Evolutionary conservation across 1,284 basidiomycete genomes (phyloP).

Genomic region (Sutorius eximius): DNA sequence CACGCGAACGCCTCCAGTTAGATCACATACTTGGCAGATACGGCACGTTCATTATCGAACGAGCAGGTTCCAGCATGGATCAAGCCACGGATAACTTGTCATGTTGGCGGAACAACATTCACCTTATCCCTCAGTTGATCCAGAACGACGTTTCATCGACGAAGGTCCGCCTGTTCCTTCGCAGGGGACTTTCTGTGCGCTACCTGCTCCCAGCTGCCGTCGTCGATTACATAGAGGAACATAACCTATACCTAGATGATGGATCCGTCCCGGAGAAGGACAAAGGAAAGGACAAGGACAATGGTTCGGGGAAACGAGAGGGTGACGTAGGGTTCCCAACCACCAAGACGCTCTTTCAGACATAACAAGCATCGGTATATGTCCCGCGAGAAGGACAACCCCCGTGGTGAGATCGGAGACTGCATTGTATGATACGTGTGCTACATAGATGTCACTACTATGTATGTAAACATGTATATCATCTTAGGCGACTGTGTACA

Average conservation of each 20-base stretch:
- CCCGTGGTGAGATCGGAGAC: background rate
- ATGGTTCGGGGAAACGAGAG: slow-evolving; percentile 19
- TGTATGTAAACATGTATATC: background rate
- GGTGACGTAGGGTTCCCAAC: slow-evolving; percentile 14
- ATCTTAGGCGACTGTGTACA: background rate
- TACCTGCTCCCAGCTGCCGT: slow-evolving; percentile 92
- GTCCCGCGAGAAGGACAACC: background rate
- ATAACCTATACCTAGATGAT: slow-evolving; percentile 74
- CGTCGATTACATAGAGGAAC: slow-evolving; percentile 91
- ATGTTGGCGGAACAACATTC: slow-evolving; percentile 86
- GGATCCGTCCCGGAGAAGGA: slow-evolving; percentile 40
- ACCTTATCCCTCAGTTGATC: slow-evolving; percentile 93
- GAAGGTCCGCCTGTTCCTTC: slow-evolving; percentile 89
- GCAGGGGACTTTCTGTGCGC: slow-evolving; percentile 90
- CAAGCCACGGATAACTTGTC: slow-evolving; percentile 76
- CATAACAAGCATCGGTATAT: background rate
- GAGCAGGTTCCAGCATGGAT: slow-evolving; percentile 90
- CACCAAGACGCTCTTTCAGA: slow-evolving; percentile 9
- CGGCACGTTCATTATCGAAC: slow-evolving; percentile 93
- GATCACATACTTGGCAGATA: slow-evolving; percentile 95
- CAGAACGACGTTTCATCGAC: slow-evolving; percentile 98
- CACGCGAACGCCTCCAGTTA: slow-evolving; percentile 51
- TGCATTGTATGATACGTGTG: slow-evolving; percentile 4
- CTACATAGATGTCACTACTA: background rate
- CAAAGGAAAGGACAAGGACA: slow-evolving; percentile 44